Evolutionary conservation across 2,329 filamentous ascomycete species (phyloP).

Genomic region (Didymella segeticola): DNA sequence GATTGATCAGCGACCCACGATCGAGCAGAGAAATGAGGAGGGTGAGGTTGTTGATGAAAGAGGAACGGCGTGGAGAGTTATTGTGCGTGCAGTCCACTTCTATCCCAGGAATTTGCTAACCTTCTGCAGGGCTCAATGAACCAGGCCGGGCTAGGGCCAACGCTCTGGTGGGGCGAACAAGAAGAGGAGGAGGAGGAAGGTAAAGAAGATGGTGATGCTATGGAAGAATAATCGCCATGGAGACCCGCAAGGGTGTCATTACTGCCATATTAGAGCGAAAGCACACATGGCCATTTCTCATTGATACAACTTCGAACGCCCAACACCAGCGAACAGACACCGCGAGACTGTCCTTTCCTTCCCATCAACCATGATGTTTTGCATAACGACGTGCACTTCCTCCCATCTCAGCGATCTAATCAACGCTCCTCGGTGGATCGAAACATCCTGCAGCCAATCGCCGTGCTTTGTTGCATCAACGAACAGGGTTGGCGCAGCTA

Average conservation of each 20-base stretch:
- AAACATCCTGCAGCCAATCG: too few species aligned
- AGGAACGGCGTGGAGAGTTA: slow-evolving; percentile 74
- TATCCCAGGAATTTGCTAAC: slow-evolving; percentile 10
- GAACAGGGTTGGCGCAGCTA: too few species aligned
- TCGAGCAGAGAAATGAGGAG: slow-evolving; percentile 68
- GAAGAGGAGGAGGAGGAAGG: slow-evolving; percentile 38
- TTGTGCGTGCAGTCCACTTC: slow-evolving; percentile 36
- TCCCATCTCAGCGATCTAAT: too few species aligned
- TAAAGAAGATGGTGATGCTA: slow-evolving; percentile 37
- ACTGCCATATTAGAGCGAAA: too few species aligned
- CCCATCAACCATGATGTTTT: too few species aligned
- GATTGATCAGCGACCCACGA: slow-evolving; percentile 89
- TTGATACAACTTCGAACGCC: too few species aligned
- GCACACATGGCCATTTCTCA: too few species aligned
- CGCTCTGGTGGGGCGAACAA: slow-evolving; percentile 54
- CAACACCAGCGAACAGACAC: too few species aligned
- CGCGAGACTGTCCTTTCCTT: too few species aligned
- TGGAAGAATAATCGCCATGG: slow-evolving; percentile 28
- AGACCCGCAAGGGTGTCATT: background rate
- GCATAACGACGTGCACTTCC: too few species aligned
- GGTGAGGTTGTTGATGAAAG: slow-evolving; percentile 68
- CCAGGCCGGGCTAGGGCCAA: slow-evolving; percentile 55
- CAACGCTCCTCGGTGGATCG: too few species aligned
- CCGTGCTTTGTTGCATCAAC: too few species aligned
- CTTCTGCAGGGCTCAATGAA: slow-evolving; percentile 54